Evolutionary conservation across 2,329 filamentous ascomycete species (phyloP), one percentile per base, ranked within the genome.

Genomic region (Lizonia empirigonia): DNA sequence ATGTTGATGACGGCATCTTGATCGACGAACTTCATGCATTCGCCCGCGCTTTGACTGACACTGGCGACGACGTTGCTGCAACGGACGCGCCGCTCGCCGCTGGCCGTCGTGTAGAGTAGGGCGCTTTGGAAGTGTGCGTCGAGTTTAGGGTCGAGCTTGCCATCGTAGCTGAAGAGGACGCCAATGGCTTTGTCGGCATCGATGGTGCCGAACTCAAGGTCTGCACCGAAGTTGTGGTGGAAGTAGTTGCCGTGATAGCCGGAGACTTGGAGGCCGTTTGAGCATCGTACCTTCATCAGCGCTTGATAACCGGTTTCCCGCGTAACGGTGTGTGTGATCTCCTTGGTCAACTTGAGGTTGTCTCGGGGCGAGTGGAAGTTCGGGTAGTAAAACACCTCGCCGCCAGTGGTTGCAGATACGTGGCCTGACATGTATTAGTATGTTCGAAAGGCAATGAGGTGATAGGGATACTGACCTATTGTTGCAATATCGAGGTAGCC

Each of bases 71-170:
- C 82, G 70, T 99, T 99, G 69, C 87, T 90, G 75, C 94, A 99
- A 52, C 94, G 83, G 39, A 99, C 94, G 45, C 94, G 84, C 39
- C 94, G 86, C 74, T 99, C 86, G 4, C 94, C 94, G 41, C 83
- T 87, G 4, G 91, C 89, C 4, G 93, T 95, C 1, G 94, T 99
- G 76, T 99, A 99, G 2, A 99, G 82, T 2, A 99, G 78, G 2
- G 94, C 94, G 18, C 90, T 91, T 72, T 99, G 94, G 82, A 99
- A 99, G 76, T 99, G 94, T 7, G 93, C 93, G 73, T 99, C 94
- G 18, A 97, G 82, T 75, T 97, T 97, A 4, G 91, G 80, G 74
- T 99, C 94, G n/a, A 99, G 84, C 76, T 97, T 97, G 53, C 94
- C 94, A 69, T 99, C 94, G 73, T 99, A 96, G 64, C 85, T 89